These are phyloP conservation scores for Carex scoparia DNA, from an alignment of 176 grass and related monocot genomes.

Conservation along the genomic window DNA sequence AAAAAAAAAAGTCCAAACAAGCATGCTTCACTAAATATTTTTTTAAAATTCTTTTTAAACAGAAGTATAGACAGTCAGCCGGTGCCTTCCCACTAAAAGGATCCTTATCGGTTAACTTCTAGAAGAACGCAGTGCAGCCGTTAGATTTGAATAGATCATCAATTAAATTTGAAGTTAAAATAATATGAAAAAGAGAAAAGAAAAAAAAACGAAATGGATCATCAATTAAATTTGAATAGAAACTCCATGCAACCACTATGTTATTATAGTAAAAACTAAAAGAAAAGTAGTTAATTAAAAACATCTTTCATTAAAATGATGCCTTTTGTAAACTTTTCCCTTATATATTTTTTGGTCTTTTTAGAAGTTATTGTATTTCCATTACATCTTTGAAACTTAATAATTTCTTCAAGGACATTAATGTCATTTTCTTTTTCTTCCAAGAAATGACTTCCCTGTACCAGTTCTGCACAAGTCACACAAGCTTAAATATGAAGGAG, in stretches of 20 bases:
- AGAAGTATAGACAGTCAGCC: no score
- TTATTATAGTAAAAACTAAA: not conserved
- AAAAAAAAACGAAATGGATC: not conserved
- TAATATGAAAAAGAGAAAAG: not conserved
- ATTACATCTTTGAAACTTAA: no score
- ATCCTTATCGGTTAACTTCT: not conserved
- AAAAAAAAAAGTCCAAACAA: no score
- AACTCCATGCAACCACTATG: not conserved
- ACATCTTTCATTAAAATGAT: not conserved
- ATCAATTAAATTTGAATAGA: not conserved
- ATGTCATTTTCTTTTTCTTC: no score
- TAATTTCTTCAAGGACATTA: no score
- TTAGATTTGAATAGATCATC: not conserved
- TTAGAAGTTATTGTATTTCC: no score
- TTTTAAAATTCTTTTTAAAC: no score
- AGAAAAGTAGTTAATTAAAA: not conserved
- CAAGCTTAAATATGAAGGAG: not conserved
- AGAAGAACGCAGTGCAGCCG: not conserved
- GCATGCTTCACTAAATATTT: no score
- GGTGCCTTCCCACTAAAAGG: no score
- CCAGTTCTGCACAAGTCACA: not conserved
- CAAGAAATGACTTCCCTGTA: not conserved
- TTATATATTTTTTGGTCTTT: not conserved
- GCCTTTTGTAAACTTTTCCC: no score
- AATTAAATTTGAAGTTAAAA: no score